Conservation (phyloP, 768 basidiomycete genomes). For the Mrakia blollopis region DNA sequence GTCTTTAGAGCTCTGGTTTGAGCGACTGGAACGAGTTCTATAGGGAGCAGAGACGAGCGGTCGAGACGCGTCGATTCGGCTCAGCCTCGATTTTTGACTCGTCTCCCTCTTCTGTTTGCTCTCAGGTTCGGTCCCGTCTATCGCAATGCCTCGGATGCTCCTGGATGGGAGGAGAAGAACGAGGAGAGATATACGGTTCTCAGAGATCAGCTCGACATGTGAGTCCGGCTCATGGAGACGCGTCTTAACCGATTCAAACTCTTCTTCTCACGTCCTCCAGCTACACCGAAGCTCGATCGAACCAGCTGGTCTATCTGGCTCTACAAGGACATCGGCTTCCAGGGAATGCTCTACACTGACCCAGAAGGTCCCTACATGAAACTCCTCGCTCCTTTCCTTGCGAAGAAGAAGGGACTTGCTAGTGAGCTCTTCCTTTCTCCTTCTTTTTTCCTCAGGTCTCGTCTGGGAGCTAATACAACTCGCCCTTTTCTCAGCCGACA, state of each 20-base stretch:
- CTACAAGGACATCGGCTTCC: slow-evolving; percentile 64
- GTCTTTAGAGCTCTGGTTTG: too few species aligned
- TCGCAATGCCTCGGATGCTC: slow-evolving; percentile 53
- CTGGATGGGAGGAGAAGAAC: slow-evolving; percentile 62
- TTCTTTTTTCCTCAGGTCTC: too few species aligned
- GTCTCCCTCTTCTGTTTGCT: slow-evolving; percentile 50
- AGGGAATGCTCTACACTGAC: slow-evolving; percentile 46
- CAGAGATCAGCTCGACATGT: slow-evolving; percentile 63
- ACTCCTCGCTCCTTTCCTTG: slow-evolving; percentile 63
- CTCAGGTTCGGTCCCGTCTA: slow-evolving; percentile 79
- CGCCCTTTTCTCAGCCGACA: slow-evolving; percentile 51
- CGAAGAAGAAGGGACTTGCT: slow-evolving; percentile 68
- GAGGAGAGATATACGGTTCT: slow-evolving; percentile 60
- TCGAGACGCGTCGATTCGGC: too few species aligned
- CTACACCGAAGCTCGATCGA: slow-evolving; percentile 56
- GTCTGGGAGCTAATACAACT: too few species aligned
- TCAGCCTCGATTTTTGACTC: neutral
- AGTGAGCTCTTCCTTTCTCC: too few species aligned
- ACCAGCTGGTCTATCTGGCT: slow-evolving; percentile 73
- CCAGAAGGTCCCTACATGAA: slow-evolving; percentile 66
- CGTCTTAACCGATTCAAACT: neutral
- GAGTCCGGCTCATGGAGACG: neutral
- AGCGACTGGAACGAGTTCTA: too few species aligned
- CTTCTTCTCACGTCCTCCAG: neutral
- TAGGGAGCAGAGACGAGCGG: too few species aligned